Base-by-base conservation (phyloP, 2,329 filamentous ascomycete species). In the Ophiostoma sp. region DNA sequence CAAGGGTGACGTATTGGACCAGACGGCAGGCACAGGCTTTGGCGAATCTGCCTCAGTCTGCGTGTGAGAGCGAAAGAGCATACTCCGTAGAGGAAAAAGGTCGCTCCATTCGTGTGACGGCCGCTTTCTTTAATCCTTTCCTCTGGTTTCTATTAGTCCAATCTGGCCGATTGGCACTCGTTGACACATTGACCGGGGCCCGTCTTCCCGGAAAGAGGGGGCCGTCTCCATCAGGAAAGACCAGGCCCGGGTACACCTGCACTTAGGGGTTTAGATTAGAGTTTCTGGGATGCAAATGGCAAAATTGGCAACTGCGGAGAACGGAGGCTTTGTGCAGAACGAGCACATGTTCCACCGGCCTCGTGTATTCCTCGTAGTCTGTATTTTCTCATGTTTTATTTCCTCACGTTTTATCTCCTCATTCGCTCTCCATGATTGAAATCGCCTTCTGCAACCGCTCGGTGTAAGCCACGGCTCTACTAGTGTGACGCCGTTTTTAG, bases 221-320 rank as follows among this genome's bases (percentile, higher is more conserved):
- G 8, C 36, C 62, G 47, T 38, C 68, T 64, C 68, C 63, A 67
- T 67, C 66, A 38, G 42, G 45, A 63, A 63, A 63, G 60, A 63
- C 27, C 64, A 47, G 64, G 42, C 44, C 67, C 80, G 80, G 77
- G 76, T 79, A 76, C 76, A 84, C 81, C 81, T 84, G 82, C 82
- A 82, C 82, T 84, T 84, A 84, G 81, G 81, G 82, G 83, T 81
- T 81, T 84, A 84, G 82, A 69, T 67, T 40, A 44, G 27, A 73
- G 73, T 41, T 63, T 42, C 60, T 63, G 60, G 58, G 40, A 38
- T 14, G 11, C 27, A 62, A 62, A 41, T 41, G 58, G 58, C 62
- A 41, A 18, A 64, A 44, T 8, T 44, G 62, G 38, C 36, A 41
- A 62, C 16, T 62, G 58, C 58, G 58, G 58, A 62, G 58, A 62